Percentiles rank a stretch among this genome's conserved stretches.
Evolutionary conservation across 2,329 filamentous ascomycete species (phyloP).

Genomic region (Teratosphaeriaceae sp.): DNA sequence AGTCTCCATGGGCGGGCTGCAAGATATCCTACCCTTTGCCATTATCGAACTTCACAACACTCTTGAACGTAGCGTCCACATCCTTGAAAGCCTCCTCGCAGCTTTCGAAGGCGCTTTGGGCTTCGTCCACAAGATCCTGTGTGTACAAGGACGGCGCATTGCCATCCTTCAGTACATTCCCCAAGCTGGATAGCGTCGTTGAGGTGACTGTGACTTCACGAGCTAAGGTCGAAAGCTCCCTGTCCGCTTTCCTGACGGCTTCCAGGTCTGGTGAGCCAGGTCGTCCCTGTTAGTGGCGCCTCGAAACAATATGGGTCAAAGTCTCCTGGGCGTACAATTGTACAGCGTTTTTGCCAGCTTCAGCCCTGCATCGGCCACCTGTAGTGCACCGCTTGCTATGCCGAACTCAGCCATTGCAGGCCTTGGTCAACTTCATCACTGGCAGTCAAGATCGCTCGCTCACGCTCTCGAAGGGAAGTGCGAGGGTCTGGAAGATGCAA

Average conservation of each 20-base stretch:
- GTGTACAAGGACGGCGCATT: constrained; percentile 3
- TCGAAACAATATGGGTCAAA: too few species aligned
- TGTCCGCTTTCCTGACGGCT: constrained; percentile 10
- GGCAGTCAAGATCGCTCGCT: too few species aligned
- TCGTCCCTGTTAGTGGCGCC: too few species aligned
- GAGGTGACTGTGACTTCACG: constrained; percentile 13
- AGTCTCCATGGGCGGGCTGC: background rate
- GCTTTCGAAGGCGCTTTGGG: constrained; percentile 9
- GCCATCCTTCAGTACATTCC: constrained; percentile 7
- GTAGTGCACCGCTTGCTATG: constrained; percentile 8
- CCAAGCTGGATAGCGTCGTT: constrained; percentile 6
- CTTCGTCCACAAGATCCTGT: constrained; percentile 8
- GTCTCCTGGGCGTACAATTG: too few species aligned
- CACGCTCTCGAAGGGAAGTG: too few species aligned
- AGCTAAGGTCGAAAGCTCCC: constrained; percentile 11
- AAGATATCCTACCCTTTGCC: background rate
- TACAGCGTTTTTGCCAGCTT: constrained; percentile 10
- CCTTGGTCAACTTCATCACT: too few species aligned
- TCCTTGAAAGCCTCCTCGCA: constrained; percentile 14
- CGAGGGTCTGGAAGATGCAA: too few species aligned
- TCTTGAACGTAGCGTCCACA: constrained; percentile 8
- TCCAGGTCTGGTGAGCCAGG: constrained; percentile 1
- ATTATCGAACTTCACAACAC: constrained; percentile 1
- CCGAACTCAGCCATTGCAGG: constrained; percentile 16
- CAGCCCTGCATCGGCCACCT: constrained; percentile 13